A percentile compares a stretch with the other conserved stretches of the same genome.
Evolutionary conservation across 2,329 filamentous ascomycete species (phyloP).

Genomic region (Metarhizium guizhouense): DNA sequence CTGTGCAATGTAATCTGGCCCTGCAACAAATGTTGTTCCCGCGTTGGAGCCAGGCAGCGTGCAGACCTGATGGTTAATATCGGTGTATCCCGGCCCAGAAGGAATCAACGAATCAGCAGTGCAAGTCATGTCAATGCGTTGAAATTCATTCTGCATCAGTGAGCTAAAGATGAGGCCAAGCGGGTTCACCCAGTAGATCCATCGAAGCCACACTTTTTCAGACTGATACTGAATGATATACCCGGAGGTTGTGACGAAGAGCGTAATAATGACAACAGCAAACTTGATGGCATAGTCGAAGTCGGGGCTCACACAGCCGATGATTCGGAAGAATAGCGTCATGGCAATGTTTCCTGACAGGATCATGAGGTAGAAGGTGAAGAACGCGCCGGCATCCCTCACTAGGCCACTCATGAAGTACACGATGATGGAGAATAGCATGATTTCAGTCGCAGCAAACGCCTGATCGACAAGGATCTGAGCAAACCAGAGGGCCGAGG

Average conservation of each 20-base stretch:
- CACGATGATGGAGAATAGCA: slow-evolving; percentile 65
- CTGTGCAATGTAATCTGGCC: slow-evolving; percentile 57
- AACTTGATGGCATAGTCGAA: slow-evolving; percentile 84
- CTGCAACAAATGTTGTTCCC: slow-evolving; percentile 55
- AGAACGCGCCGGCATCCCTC: slow-evolving; percentile 66
- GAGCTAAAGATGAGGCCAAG: slow-evolving; percentile 66
- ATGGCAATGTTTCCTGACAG: slow-evolving; percentile 61
- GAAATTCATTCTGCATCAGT: slow-evolving; percentile 85
- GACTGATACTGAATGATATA: slow-evolving; percentile 75
- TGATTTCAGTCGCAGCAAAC: slow-evolving; percentile 61
- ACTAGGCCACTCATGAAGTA: slow-evolving; percentile 70
- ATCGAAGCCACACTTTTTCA: slow-evolving; percentile 67
- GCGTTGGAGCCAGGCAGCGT: slow-evolving; percentile 64
- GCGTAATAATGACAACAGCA: slow-evolving; percentile 67
- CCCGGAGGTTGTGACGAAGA: slow-evolving; percentile 74
- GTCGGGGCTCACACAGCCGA: slow-evolving; percentile 67
- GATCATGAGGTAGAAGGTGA: slow-evolving; percentile 66
- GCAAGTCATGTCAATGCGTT: slow-evolving; percentile 59
- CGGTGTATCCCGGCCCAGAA: slow-evolving; percentile 56
- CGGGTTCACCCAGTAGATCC: slow-evolving; percentile 72
- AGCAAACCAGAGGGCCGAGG: slow-evolving; percentile 73
- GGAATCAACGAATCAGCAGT: slow-evolving; percentile 61
- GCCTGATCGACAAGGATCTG: slow-evolving; percentile 73
- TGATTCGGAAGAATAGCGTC: slow-evolving; percentile 68
- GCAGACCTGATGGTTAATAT: slow-evolving; percentile 71